Base-by-base conservation (phyloP, 2,329 filamentous ascomycete species). In the Chaetoscypha palmicola region DNA sequence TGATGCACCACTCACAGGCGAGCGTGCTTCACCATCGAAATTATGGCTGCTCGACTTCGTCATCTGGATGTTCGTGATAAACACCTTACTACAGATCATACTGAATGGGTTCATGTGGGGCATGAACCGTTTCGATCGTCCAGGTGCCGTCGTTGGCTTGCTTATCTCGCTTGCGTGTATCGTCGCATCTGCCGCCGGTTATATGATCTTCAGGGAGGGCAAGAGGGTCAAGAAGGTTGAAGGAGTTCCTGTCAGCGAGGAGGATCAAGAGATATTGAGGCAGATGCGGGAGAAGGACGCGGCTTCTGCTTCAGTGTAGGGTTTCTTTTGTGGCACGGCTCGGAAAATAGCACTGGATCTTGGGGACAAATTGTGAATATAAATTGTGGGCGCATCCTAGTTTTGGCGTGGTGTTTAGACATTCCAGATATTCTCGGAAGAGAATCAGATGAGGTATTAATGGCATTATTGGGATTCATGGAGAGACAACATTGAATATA, bases 81-180 rank as follows among this genome's bases (percentile, higher is more conserved):
- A 94, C 58, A 91, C 86, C 0, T 71, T 88, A 37, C 71, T 91
- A 35, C 87, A 94, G 61, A 72, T 72, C 32, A 71, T 77, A 10
- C 70, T 94, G 3, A 82, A 78, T n/a, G 80, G 75, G 3, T 82
- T 87, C 65, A 92, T 94, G 86, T 92, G 85, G 83, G 79, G 76
- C 2, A 71, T 83, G 65, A 83, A 85, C 58, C 71, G 83, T 7
- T 49, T 45, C 14, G 26, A 46, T n/a, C 39, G 52, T 9, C 49
- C 50, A 2, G 39, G 46, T 33, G 50, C 46, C 31, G 46, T 37
- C 16, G 46, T 50, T 1, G 52, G 52, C 2, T 31, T 47, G 26
- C 45, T 55, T 16, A 55, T 55, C 30, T 45, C 43, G 16, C 30
- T 53, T 12, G 52, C 48, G 3, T 53, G 52, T 47, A 51, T 50